phyloP scores from a whole-genome alignment of 1,284 basidiomycete species.

The Ustilago vetiveriae region DNA sequence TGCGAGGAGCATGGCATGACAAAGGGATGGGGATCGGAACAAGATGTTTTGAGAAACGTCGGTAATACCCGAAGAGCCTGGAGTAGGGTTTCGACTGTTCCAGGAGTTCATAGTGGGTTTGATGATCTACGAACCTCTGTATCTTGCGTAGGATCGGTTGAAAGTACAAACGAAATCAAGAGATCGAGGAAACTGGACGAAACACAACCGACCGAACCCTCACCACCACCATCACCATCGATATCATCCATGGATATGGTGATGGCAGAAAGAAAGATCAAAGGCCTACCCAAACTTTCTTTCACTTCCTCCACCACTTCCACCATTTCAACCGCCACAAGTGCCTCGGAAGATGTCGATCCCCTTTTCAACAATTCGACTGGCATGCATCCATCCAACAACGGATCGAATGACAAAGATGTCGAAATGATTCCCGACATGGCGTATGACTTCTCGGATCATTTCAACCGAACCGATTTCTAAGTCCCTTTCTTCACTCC shows the following conservation, averaged over 20 bases:
- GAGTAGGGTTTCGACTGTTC: constrained; percentile 10
- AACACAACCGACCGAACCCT: no score
- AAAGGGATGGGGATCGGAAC: constrained; percentile 3
- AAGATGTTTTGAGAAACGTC: constrained; percentile 8
- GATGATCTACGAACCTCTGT: no score
- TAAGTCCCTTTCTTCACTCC: constrained; percentile 5
- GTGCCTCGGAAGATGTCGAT: no score
- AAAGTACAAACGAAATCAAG: neutral
- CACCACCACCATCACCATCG: no score
- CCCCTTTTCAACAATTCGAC: no score
- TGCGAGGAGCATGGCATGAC: neutral
- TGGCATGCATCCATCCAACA: no score
- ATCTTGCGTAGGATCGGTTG: no score
- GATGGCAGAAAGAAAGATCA: neutral
- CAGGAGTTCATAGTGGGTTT: neutral
- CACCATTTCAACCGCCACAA: neutral
- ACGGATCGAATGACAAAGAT: no score
- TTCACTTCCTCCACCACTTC: constrained; percentile 11
- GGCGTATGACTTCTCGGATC: constrained; percentile 19
- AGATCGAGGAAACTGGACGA: no score
- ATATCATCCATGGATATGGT: neutral
- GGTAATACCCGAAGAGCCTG: constrained; percentile 3
- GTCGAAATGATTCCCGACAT: no score
- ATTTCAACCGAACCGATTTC: constrained; percentile 29
- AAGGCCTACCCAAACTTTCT: constrained; percentile 7